Percentiles rank a stretch among this genome's conserved stretches.
Evolutionary conservation across 2,329 filamentous ascomycete species (phyloP).

Genomic region (Coniochaeta sp.): DNA sequence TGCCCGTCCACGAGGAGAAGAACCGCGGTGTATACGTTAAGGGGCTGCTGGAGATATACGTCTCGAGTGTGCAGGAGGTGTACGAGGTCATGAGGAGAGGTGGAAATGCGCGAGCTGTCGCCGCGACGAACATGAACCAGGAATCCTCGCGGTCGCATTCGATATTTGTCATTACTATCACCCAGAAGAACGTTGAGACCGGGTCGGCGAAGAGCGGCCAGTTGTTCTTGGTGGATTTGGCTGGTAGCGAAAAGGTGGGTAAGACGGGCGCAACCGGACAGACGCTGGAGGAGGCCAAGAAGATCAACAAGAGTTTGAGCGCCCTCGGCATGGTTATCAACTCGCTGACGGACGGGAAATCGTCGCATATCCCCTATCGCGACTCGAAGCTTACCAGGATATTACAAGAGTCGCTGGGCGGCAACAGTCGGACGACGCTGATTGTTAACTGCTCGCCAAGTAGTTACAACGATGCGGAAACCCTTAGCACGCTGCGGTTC

Average conservation of each 20-base stretch:
- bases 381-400: conserved; percentile 98
- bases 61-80: conserved; percentile 90
- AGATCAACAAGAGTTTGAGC: conserved; percentile 99
- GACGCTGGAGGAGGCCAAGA: conserved; percentile 96
- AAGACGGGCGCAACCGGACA: conserved; percentile 98
- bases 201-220: conserved; percentile 94
- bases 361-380: conserved; percentile 89
- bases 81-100: conserved; percentile 95
- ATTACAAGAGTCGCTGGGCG: conserved; percentile 91
- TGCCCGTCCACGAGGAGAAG: conserved; percentile 98
- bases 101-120: conserved; percentile 82
- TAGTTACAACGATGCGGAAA: conserved; percentile 96
- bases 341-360: conserved; percentile 92
- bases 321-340: conserved; percentile 99
- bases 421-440: conserved; percentile 95
- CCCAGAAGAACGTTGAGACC: conserved; percentile 95
- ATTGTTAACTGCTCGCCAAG: conserved; percentile 99
- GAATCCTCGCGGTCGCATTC: conserved; percentile 97
- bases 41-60: conserved; percentile 88
- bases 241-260: conserved; percentile 96
- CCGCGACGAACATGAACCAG: conserved; percentile 98
- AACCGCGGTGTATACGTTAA: conserved; percentile 95
- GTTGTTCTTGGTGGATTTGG: conserved; percentile 95
- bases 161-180: conserved; percentile 94
- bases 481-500: conserved; percentile 83